Evolutionary conservation across 2,329 filamentous ascomycete genomes (phyloP).

Genomic region (Alternaria sp.): DNA sequence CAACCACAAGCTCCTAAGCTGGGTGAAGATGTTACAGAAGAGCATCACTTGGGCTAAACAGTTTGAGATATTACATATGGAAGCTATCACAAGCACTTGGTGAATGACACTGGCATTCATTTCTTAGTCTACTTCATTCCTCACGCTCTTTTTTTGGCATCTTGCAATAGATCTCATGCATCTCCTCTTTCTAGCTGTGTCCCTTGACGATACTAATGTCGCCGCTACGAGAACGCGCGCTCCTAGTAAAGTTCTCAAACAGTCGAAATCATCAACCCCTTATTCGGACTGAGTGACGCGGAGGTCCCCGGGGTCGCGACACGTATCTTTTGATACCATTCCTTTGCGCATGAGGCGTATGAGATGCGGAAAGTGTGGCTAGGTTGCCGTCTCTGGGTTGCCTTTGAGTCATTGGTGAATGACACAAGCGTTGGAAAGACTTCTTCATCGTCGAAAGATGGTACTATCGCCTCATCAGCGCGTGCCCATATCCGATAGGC

Average conservation of each 20-base stretch:
- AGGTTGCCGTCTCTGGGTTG: background rate
- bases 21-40: slow-evolving; percentile 5
- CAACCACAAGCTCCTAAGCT: background rate
- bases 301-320: background rate
- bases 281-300: too few relatives aligned
- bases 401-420: background rate
- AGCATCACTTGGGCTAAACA: background rate
- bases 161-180: background rate
- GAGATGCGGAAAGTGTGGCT: background rate
- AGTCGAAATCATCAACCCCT: background rate
- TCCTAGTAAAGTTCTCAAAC: background rate
- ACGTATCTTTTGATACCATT: background rate
- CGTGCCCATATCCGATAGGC: background rate
- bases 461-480: background rate
- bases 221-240: background rate
- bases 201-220: background rate
- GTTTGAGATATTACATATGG: background rate
- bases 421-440: background rate
- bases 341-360: background rate
- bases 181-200: background rate
- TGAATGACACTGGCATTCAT: background rate
- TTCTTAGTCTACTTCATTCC: background rate
- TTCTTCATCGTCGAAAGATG: background rate
- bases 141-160: background rate
- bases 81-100: background rate